These are phyloP conservation scores for Aspergillus sp. DNA, from an alignment of 2,329 filamentous ascomycete species.

Conservation along the genomic window DNA sequence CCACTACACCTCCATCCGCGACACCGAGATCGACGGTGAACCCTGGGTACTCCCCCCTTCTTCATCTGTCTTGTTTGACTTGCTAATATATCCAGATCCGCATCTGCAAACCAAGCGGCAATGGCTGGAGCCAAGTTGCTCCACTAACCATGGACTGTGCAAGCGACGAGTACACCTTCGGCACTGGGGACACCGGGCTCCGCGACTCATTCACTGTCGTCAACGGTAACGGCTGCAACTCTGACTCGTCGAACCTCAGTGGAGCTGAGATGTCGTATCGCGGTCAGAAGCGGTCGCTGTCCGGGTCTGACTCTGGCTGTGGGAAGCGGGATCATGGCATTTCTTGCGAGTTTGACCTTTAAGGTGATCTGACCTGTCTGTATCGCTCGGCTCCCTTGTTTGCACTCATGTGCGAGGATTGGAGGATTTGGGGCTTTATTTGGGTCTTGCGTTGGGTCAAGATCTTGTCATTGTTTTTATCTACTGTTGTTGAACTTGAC, in stretches of 20 bases:
- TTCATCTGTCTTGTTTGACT: too few relatives aligned
- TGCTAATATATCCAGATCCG: not conserved
- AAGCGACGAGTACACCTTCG: not conserved
- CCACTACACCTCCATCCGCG: not conserved
- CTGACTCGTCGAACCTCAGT: not conserved
- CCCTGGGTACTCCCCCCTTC: not conserved
- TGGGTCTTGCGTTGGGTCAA: too few relatives aligned
- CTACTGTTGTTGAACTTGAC: too few relatives aligned
- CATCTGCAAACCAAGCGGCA: not conserved
- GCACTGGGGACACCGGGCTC: not conserved
- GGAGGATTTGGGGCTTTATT: too few relatives aligned
- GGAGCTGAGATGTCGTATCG: not conserved
- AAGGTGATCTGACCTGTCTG: too few relatives aligned
- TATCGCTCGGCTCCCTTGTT: too few relatives aligned
- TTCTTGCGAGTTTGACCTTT: not conserved
- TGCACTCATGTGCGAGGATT: too few relatives aligned
- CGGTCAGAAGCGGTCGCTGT: not conserved
- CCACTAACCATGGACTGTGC: not conserved
- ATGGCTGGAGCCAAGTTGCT: not conserved
- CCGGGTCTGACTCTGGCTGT: not conserved
- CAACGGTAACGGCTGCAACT: not conserved
- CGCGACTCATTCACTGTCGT: not conserved
- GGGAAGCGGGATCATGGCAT: not conserved
- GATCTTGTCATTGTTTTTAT: too few relatives aligned
- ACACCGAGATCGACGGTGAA: not conserved